Base-by-base conservation (phyloP, 176 grass and related monocot species). In the Oryza punctata region DNA sequence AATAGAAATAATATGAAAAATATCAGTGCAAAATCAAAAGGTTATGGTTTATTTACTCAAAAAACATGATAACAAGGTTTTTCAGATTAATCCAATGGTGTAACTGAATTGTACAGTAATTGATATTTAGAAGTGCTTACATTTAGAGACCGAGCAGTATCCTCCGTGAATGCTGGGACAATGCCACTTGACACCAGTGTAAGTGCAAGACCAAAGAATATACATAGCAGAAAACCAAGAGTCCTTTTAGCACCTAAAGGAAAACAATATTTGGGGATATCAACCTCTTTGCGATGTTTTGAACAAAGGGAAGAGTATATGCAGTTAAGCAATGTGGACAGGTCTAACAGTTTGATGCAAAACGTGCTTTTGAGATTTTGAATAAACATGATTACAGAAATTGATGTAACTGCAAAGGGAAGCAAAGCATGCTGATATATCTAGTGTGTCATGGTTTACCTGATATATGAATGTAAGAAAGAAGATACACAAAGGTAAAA, bases 381-480 rank as follows among this genome's bases (percentile, higher is more conserved):
- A 75, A 35, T 23, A 38, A 70, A 78, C n/a, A 47, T 63, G 35
- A 69, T 47, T 37, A 61, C 38, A 85, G 26, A 74, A 30, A 73
- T 60, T 35, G 24, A 66, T 13, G 68, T 77, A 14, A 27, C 30
- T 46, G 27, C 19, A 88, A 21, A 14, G 73, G 19, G 28, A 64
- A 89, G 33, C 33, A 80, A 44, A 43, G 63, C 66, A 29, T 65
- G 25, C 44, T 19, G 35, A 57, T 47, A 79, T 73, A 66, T 81
- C 14, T 23, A 88, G 41, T n/a, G 82, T 76, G 78, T 16, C 21
- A 90, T 66, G 76, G 61, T 73, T 76, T 87, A 98, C 96, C 92
- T 93, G 96, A 98, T 63, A 98, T 81, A 91, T 98, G 93, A 85
- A 88, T 38, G 14, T 98, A 98, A 18, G 96, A 98, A 78, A 98